These are phyloP conservation scores for Ammopiptanthus mongolicus DNA, from an alignment of 306 rosid species.

Conservation along the genomic window DNA sequence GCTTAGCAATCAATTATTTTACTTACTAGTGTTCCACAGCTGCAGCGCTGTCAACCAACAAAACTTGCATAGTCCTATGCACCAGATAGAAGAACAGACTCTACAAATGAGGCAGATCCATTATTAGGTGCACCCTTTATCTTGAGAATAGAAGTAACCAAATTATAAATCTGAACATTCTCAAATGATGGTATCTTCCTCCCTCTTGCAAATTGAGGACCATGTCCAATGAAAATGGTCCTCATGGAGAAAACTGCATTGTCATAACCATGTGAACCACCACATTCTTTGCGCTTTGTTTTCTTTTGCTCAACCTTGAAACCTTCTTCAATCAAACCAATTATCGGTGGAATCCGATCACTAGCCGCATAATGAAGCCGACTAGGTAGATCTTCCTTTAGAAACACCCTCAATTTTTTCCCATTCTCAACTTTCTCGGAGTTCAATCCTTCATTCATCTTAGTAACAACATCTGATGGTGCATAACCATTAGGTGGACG, in stretches of 20 bases:
- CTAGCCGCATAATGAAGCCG: constrained; percentile 69
- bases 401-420: constrained; percentile 57
- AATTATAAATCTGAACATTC: constrained; percentile 84
- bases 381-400: constrained; percentile 81
- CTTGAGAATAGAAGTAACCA: constrained; percentile 78
- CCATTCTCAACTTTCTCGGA: constrained; percentile 87
- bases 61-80: constrained; percentile 22
- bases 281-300: constrained; percentile 59
- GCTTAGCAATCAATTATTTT: constrained; percentile 5
- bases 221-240: constrained; percentile 82
- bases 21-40: neutral
- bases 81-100: constrained; percentile 58
- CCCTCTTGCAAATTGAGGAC: constrained; percentile 89
- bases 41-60: neutral
- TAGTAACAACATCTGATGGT: constrained; percentile 43
- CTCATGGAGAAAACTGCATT: constrained; percentile 93
- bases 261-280: constrained; percentile 95
- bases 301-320: constrained; percentile 82
- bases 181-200: constrained; percentile 87
- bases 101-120: constrained; percentile 67
- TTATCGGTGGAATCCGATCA: constrained; percentile 68
- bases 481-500: constrained; percentile 53
- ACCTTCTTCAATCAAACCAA: constrained; percentile 78
- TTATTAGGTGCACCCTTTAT: constrained; percentile 78
- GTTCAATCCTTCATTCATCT: constrained; percentile 73